phyloP scores from a whole-genome alignment of 2,329 filamentous ascomycete species.

The Beauveria medogensis region DNA sequence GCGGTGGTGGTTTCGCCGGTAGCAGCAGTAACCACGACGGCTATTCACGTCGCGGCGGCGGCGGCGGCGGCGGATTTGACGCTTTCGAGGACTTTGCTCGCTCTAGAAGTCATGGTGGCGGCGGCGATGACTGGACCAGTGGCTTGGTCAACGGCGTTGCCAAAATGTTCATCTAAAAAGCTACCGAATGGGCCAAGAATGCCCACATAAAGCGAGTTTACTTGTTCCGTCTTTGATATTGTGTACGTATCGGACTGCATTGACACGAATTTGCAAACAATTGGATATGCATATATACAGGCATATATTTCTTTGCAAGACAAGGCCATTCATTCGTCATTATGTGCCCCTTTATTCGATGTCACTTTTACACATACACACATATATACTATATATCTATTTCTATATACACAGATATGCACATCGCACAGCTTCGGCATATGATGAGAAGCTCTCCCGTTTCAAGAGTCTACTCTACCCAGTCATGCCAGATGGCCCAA shows the following conservation, averaged over 20 bases:
- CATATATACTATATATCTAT: neutral
- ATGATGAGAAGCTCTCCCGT: neutral
- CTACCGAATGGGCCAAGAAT: neutral
- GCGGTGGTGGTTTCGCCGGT: slow-evolving; percentile 18
- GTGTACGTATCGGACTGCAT: neutral
- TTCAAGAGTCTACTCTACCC: neutral
- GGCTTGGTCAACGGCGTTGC: slow-evolving; percentile 28
- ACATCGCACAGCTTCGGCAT: neutral
- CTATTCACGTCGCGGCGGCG: neutral
- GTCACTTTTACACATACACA: neutral
- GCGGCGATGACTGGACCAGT: slow-evolving; percentile 20
- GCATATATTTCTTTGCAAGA: neutral
- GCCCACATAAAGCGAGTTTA: neutral
- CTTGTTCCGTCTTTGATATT: neutral
- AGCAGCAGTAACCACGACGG: slow-evolving; percentile 10
- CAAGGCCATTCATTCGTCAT: neutral
- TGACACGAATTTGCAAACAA: neutral
- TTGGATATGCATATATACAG: neutral
- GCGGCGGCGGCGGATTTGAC: slow-evolving; percentile 13
- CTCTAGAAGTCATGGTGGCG: slow-evolving; percentile 18
- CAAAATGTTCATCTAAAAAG: slow-evolving; percentile 33
- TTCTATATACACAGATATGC: neutral
- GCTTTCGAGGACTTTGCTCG: slow-evolving; percentile 22
- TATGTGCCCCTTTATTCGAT: neutral
- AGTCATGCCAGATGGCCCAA: neutral